Conservation (phyloP, 2,329 filamentous ascomycete genomes). For the Phialocephala subalpina region DNA sequence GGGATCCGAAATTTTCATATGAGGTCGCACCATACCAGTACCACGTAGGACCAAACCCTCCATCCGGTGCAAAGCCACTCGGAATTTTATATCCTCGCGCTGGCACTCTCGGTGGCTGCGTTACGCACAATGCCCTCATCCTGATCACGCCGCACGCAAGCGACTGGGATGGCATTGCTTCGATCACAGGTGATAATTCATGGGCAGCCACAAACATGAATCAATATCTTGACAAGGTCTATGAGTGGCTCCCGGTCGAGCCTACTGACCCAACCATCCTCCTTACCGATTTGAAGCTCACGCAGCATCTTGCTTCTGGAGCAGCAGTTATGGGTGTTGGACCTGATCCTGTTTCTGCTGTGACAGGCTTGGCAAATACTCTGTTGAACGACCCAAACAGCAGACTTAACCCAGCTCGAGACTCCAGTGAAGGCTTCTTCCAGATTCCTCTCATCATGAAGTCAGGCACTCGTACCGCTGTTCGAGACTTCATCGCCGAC, state of each 20-base stretch:
- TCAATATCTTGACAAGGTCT: constrained; percentile 33
- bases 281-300: constrained; percentile 28
- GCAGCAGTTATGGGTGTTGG: constrained; percentile 16
- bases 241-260: constrained; percentile 22
- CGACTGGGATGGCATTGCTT: constrained; percentile 36
- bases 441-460: constrained; percentile 23
- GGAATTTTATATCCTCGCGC: constrained; percentile 44
- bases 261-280: constrained; percentile 23
- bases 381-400: constrained; percentile 15
- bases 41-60: constrained; percentile 39
- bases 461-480: constrained; percentile 3
- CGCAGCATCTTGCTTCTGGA: constrained; percentile 11
- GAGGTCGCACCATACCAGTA: constrained; percentile 36
- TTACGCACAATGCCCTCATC: constrained; percentile 38
- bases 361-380: constrained; percentile 6
- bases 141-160: constrained; percentile 32
- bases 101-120: constrained; percentile 43
- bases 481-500: constrained; percentile 19
- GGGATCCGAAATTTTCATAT: constrained; percentile 44
- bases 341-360: constrained; percentile 2
- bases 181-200: constrained; percentile 36
- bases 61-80: constrained; percentile 33
- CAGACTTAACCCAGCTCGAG: constrained; percentile 16
- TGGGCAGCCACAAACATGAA: constrained; percentile 38
- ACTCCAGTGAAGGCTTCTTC: constrained; percentile 20